Percentiles rank a stretch among this genome's conserved stretches.
Conservation (phyloP, 164 flowering plant genomes). For the Umbilicus rupestris region DNA sequence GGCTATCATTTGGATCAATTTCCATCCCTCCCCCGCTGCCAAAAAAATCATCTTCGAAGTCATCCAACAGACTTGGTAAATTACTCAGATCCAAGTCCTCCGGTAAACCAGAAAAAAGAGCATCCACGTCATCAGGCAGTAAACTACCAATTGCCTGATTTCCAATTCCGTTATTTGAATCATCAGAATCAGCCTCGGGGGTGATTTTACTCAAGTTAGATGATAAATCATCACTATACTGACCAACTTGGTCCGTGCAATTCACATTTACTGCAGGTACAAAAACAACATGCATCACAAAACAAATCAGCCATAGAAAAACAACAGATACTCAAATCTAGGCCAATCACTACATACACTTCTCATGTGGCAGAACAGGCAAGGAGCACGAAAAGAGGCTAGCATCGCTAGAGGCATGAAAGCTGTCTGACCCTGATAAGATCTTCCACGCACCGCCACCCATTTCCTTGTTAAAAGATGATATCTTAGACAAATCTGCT, state of each 20-base stretch:
- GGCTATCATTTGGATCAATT: conserved; percentile 32
- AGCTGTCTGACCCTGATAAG: conserved; percentile 27
- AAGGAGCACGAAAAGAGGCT: conserved; percentile 82
- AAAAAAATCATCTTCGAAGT: conserved; percentile 88
- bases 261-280: conserved; percentile 47
- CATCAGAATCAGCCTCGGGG: conserved; percentile 30
- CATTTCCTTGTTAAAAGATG: conserved; percentile 23
- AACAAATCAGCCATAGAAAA: conserved; percentile 6
- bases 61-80: conserved; percentile 64
- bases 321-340: background rate
- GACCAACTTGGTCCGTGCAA: conserved; percentile 23
- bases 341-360: conserved; percentile 33
- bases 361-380: conserved; percentile 83
- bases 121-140: conserved; percentile 93
- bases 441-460: conserved; percentile 40
- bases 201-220: conserved; percentile 29
- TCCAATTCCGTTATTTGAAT: conserved; percentile 35
- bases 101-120: conserved; percentile 76
- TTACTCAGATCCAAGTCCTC: conserved; percentile 82
- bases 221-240: conserved; percentile 37
- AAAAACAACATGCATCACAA: conserved; percentile 4
- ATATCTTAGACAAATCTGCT: conserved; percentile 31
- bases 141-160: conserved; percentile 41
- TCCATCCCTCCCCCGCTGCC: conserved; percentile 96
- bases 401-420: conserved; percentile 57